phyloP scores from a whole-genome alignment of 2,329 filamentous ascomycete species.

The Dactylella cylindrospora region DNA sequence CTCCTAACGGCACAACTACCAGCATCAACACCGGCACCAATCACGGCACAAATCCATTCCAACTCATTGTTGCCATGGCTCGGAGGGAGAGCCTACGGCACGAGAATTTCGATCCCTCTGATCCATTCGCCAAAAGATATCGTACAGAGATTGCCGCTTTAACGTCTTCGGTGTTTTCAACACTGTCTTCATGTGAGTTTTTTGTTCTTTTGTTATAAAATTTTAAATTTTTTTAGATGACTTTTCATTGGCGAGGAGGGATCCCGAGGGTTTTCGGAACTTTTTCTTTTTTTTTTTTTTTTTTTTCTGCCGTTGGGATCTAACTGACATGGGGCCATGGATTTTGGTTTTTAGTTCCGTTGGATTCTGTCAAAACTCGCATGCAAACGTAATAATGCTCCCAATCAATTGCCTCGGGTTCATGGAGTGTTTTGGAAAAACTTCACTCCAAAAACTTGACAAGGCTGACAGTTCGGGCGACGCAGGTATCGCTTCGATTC shows the following conservation, averaged over 20 bases:
- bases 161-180: conserved; percentile 41
- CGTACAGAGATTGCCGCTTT: conserved; percentile 74
- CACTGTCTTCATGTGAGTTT: conserved; percentile 41
- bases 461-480: conserved; percentile 44
- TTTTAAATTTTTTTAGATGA: background rate
- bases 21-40: no score
- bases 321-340: background rate
- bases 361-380: conserved; percentile 86
- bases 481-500: conserved; percentile 68
- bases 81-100: conserved; percentile 41
- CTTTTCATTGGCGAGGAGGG: background rate
- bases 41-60: no score
- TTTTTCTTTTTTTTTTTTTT: background rate
- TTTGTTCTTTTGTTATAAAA: background rate
- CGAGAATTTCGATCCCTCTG: conserved; percentile 31
- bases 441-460: background rate
- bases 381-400: conserved; percentile 67
- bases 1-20: conserved; percentile 30
- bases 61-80: conserved; percentile 19
- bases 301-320: background rate
- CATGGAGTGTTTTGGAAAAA: conserved; percentile 9
- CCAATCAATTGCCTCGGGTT: background rate
- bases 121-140: conserved; percentile 69
- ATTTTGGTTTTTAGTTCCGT: conserved; percentile 60
- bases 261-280: background rate